phyloP scores from a whole-genome alignment of 345 rosid genomes.

The Moricandia moricandioides region DNA sequence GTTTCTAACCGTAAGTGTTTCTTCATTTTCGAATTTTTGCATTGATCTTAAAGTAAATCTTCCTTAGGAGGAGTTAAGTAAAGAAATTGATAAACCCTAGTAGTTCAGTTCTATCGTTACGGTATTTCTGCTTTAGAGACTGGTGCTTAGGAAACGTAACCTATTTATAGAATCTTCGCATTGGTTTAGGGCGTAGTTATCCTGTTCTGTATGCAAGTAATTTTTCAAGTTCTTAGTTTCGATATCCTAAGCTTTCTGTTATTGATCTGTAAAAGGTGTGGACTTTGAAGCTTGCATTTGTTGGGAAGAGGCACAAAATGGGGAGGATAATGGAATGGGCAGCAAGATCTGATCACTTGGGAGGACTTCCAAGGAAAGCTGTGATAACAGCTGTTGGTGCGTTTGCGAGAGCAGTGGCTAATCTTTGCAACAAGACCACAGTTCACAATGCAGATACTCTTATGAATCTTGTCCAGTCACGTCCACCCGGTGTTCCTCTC shows the following conservation, averaged over 20 bases:
- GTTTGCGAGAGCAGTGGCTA: constrained; percentile 60
- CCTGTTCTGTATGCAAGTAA: not conserved
- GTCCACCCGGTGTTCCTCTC: constrained; percentile 83
- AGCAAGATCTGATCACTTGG: constrained; percentile 53
- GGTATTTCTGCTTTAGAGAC: not conserved
- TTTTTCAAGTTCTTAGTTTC: not conserved
- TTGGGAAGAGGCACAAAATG: constrained; percentile 14
- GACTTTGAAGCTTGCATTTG: constrained; percentile 7
- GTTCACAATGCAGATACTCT: constrained; percentile 79
- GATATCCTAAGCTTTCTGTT: not conserved
- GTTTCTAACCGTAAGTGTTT: constrained; percentile 8
- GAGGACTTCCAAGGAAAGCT: constrained; percentile 75
- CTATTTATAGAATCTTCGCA: too few species aligned
- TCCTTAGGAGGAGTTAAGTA: not conserved
- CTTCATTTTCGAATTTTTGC: not conserved
- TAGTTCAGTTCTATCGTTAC: not conserved
- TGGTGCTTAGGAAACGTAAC: not conserved
- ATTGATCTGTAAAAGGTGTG: not conserved
- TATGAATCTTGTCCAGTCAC: constrained; percentile 63
- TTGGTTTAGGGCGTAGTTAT: not conserved
- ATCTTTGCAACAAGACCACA: constrained; percentile 60
- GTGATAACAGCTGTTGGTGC: constrained; percentile 64
- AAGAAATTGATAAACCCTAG: constrained; percentile 24
- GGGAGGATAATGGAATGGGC: constrained; percentile 76
- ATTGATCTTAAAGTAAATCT: not conserved